A percentile compares a stretch with the other conserved stretches of the same genome.
Conservation (phyloP, 495 filamentous ascomycete genomes). For the Immersiella caudata region DNA sequence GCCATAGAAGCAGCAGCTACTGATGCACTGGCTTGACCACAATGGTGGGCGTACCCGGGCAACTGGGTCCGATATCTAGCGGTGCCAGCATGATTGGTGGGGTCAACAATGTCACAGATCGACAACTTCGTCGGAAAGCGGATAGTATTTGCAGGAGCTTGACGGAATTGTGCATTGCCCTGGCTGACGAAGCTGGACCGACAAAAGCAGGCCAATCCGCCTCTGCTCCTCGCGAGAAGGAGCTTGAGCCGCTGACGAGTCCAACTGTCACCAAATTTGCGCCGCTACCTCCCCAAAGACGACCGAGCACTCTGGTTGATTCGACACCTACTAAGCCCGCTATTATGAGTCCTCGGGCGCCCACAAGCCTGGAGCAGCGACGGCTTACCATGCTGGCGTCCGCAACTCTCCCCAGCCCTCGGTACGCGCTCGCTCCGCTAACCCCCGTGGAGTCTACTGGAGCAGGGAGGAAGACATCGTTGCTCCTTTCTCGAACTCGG, state of each 20-base stretch:
- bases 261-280: conserved; percentile 42
- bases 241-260: conserved; percentile 35
- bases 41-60: conserved; percentile 69
- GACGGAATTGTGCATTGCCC: conserved; percentile 87
- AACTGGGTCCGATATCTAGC: conserved; percentile 62
- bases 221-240: conserved; percentile 32
- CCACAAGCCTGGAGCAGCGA: conserved; percentile 73
- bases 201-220: conserved; percentile 40
- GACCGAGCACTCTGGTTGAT: conserved; percentile 41
- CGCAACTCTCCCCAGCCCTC: conserved; percentile 45
- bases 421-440: conserved; percentile 38
- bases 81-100: conserved; percentile 64
- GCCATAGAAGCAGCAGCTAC: conserved; percentile 80
- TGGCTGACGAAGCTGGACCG: conserved; percentile 62
- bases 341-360: conserved; percentile 61
- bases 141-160: conserved; percentile 91
- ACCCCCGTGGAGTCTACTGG: conserved; percentile 34
- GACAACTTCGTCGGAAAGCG: conserved; percentile 83
- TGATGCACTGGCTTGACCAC: conserved; percentile 77
- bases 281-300: conserved; percentile 36
- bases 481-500: conserved; percentile 46
- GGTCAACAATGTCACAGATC: conserved; percentile 66
- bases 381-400: conserved; percentile 62
- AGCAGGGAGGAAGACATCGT: conserved; percentile 48
- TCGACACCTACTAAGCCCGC: conserved; percentile 30